Evolutionary conservation across 495 filamentous ascomycete species (phyloP).

Genomic region (Penicillium riverlandense): DNA sequence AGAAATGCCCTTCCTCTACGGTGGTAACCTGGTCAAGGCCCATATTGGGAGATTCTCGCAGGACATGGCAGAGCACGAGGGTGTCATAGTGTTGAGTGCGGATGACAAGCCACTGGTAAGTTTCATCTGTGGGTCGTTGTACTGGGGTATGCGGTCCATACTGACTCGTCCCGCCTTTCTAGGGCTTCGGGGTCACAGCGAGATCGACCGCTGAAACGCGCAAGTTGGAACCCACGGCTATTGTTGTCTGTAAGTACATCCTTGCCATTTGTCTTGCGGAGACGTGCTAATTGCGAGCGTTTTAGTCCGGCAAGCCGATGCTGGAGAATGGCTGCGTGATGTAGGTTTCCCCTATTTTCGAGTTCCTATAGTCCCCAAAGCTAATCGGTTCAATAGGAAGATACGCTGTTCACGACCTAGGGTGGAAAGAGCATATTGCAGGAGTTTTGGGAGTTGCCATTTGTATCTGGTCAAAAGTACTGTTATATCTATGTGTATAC

Average conservation of each 20-base stretch:
- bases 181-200: background rate
- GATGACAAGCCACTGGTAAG: slow-evolving; percentile 45
- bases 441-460: slow-evolving; percentile 15
- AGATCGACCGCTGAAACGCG: slow-evolving; percentile 61
- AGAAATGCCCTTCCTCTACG: slow-evolving; percentile 87
- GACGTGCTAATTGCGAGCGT: slow-evolving; percentile 14
- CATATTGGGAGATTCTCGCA: slow-evolving; percentile 85
- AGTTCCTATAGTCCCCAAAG: too few species aligned
- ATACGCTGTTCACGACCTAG: slow-evolving; percentile 39
- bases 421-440: background rate
- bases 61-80: slow-evolving; percentile 54
- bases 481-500: background rate
- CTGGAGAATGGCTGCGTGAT: slow-evolving; percentile 88
- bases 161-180: background rate
- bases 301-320: slow-evolving; percentile 57
- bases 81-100: slow-evolving; percentile 35
- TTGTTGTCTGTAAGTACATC: slow-evolving; percentile 54
- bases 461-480: background rate
- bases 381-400: slow-evolving; percentile 21
- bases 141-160: background rate
- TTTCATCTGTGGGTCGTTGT: background rate
- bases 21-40: slow-evolving; percentile 82
- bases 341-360: slow-evolving; percentile 15
- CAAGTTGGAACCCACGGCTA: slow-evolving; percentile 79
- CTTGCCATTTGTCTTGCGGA: background rate